These are phyloP conservation scores for Trichocomaceae sp. DNA, from an alignment of 2,329 filamentous ascomycete species.

Conservation along the genomic window DNA sequence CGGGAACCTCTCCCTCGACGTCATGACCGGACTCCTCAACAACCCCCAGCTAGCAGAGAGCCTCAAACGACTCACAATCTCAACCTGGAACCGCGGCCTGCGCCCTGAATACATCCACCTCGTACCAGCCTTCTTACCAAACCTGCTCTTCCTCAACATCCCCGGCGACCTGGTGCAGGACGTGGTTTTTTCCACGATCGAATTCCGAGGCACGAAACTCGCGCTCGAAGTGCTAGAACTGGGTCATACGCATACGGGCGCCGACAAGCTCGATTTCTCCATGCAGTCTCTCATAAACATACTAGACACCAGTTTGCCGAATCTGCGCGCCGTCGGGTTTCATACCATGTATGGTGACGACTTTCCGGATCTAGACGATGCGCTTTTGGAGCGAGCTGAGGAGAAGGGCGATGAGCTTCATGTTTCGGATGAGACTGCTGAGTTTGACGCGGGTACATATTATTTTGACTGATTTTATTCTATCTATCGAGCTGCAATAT, in stretches of 20 bases:
- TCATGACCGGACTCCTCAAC: constrained; percentile 21
- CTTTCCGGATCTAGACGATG: constrained; percentile 24
- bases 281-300: constrained; percentile 19
- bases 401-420: not conserved
- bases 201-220: constrained; percentile 11
- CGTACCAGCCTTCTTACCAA: constrained; percentile 22
- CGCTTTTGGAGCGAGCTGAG: constrained; percentile 19
- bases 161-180: constrained; percentile 26
- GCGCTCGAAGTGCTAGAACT: constrained; percentile 26
- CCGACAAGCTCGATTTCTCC: constrained; percentile 18
- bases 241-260: constrained; percentile 17
- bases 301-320: constrained; percentile 19
- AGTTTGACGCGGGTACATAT: constrained; percentile 12
- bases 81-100: constrained; percentile 21
- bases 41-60: constrained; percentile 17
- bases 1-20: constrained; percentile 19
- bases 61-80: constrained; percentile 23
- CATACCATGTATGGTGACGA: constrained; percentile 23
- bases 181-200: constrained; percentile 23
- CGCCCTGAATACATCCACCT: constrained; percentile 21
- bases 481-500: not conserved
- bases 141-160: constrained; percentile 24
- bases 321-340: constrained; percentile 24
- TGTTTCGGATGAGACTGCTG: constrained; percentile 10
- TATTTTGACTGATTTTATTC: constrained; percentile 13